Conservation (phyloP, 805 yeast genomes). For the Candida chauliodis region DNA sequence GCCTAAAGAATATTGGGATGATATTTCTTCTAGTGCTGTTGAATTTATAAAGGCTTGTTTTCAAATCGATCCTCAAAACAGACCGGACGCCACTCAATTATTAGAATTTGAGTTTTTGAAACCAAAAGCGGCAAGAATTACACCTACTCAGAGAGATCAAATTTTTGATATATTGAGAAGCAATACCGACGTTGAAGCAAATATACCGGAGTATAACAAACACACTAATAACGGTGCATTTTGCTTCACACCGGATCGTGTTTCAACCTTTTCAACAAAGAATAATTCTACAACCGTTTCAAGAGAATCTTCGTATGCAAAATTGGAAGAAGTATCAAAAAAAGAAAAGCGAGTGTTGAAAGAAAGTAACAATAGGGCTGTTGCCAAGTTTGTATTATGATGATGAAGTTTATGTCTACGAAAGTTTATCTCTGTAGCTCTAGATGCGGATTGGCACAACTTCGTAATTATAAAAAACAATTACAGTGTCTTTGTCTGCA, state of each 20-base stretch:
- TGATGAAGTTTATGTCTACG: no score
- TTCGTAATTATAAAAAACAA: no score
- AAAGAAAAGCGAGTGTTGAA: background rate
- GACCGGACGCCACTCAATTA: conserved; percentile 21
- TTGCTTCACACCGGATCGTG: conserved; percentile 25
- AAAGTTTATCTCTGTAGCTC: no score
- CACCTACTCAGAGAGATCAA: conserved; percentile 3
- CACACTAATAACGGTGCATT: conserved; percentile 20
- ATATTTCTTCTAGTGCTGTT: conserved; percentile 50
- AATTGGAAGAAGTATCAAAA: background rate
- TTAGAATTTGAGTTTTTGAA: background rate
- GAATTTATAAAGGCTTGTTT: conserved; percentile 58
- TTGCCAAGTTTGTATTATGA: conserved; percentile 2
- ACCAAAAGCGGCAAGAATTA: background rate
- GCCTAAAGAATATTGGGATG: conserved; percentile 56
- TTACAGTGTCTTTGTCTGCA: no score
- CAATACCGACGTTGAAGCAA: background rate
- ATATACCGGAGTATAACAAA: conserved; percentile 3
- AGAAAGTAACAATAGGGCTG: background rate
- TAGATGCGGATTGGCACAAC: no score
- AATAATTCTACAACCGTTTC: conserved; percentile 1
- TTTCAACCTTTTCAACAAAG: conserved; percentile 25
- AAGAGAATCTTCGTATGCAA: conserved; percentile 1
- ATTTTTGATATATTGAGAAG: background rate
- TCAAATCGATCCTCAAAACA: conserved; percentile 36